Evolutionary conservation across 345 rosid genomes (phyloP), one percentile per base, ranked within the genome.

Genomic region (Lumnitzera racemosa): DNA sequence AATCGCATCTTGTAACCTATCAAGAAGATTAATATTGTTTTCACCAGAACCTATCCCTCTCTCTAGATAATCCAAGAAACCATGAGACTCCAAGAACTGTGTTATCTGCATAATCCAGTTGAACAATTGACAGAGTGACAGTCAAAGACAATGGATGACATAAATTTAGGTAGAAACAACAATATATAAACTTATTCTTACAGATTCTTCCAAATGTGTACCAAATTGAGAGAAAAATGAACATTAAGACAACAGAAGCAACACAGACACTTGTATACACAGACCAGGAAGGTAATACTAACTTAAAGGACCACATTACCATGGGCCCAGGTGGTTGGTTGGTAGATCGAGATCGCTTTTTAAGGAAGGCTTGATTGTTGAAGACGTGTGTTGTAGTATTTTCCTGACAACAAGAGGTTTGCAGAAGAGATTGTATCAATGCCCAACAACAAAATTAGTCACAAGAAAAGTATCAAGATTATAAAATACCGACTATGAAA

Each of bases 1-100:
- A 62, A 90, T 72, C 53, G 99, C 92, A 74, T 94, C 99, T 81
- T 90, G 97, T 76, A 88, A 79, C 80, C 83, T 94, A 70, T 94
- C 97, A 25, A 94, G 89, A 46, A 90, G 95, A 81, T 90, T 84
- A 74, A 70, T 72, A 70, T 71, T 76, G 67, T 74, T 82, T 82
- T 80, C 90, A 53, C 86, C 95, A 61, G 81, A 80, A 71, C 84
- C 79, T 47, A 75, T 65, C 55, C 84, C 83, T 71, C 97, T 88
- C 82, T 88, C 99, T 62, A 86, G 69, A 78, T 81, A 90, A 80
- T 94, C 97, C 74, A 90, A 66, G 81, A 94, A 94, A 62, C 95
- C 97, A 46, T 79, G 95, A 54, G 99, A 80, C 46, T 79, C 95
- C 76, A 88, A 67, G 62, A 94, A 94, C 57, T 88, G 92, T 17